Conservation (phyloP, 208 protist species). For the Leishmania turanica region DNA sequence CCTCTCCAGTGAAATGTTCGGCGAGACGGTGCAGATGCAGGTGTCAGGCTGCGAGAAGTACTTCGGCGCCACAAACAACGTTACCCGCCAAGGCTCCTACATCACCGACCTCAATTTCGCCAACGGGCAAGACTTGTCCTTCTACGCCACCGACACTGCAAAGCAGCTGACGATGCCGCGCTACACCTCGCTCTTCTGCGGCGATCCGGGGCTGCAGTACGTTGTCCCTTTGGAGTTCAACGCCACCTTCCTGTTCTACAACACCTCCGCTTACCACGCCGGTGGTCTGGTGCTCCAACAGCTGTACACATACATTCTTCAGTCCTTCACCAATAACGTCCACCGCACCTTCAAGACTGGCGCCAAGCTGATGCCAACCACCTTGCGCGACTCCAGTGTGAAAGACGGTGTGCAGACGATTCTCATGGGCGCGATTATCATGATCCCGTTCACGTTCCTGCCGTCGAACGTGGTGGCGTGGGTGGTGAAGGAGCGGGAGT, state of each 20-base stretch:
- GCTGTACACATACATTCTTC: conserved; percentile 34
- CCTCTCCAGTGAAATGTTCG: conserved; percentile 47
- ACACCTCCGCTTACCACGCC: conserved; percentile 59
- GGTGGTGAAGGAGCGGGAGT: conserved; percentile 83
- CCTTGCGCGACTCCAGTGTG: conserved; percentile 25
- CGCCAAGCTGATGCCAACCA: conserved; percentile 38
- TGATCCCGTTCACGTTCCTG: conserved; percentile 78
- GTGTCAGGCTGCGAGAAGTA: conserved; percentile 36
- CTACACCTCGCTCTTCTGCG: conserved; percentile 43
- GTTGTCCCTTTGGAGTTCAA: conserved; percentile 25
- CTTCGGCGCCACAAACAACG: conserved; percentile 16
- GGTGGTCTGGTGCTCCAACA: conserved; percentile 38
- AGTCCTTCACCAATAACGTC: conserved; percentile 37
- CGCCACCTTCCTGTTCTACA: conserved; percentile 51
- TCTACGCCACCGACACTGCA: conserved; percentile 42
- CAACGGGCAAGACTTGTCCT: conserved; percentile 23
- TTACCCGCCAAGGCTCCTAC: conserved; percentile 11
- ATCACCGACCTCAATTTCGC: conserved; percentile 32
- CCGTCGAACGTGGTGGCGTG: conserved; percentile 66
- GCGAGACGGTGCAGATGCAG: conserved; percentile 36
- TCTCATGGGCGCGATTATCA: conserved; percentile 59
- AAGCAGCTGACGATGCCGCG: conserved; percentile 36
- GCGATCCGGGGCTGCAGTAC: conserved; percentile 41
- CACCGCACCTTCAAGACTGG: conserved; percentile 15
- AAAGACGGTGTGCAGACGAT: conserved; percentile 42